Evolutionary conservation across 2,329 filamentous ascomycete species (phyloP).

Genomic region (Ophiostoma ulmi): DNA sequence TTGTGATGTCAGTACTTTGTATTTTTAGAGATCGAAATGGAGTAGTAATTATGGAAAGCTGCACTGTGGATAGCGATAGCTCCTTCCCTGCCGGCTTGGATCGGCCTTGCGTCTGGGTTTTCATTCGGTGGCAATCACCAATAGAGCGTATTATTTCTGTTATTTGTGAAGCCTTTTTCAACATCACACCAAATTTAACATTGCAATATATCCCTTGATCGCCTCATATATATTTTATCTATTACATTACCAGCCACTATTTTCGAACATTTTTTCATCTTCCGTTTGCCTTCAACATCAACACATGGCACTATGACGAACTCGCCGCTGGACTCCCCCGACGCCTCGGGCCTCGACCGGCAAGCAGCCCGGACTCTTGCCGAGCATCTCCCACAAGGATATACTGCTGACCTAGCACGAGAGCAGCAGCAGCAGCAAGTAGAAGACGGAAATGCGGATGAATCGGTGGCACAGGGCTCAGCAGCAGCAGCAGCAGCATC

Average conservation of each 20-base stretch:
- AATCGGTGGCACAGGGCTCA: neutral
- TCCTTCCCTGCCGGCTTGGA: constrained; percentile 7
- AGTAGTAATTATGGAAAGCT: too few relatives aligned
- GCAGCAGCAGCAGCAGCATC: neutral
- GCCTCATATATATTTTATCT: neutral
- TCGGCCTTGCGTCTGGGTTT: constrained; percentile 10
- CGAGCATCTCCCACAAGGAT: constrained; percentile 35
- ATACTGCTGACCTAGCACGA: constrained; percentile 33
- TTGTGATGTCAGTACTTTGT: constrained; percentile 7
- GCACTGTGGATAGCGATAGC: constrained; percentile 8
- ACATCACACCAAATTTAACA: neutral
- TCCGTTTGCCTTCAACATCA: neutral
- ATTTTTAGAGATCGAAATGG: neutral
- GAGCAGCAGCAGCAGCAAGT: constrained; percentile 4
- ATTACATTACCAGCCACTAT: neutral
- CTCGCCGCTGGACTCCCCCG: constrained; percentile 20
- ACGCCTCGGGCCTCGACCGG: constrained; percentile 19
- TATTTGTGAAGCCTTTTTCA: neutral
- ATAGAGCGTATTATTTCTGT: neutral
- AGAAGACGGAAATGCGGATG: neutral
- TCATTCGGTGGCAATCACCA: constrained; percentile 6
- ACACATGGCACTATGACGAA: constrained; percentile 23
- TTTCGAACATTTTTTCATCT: neutral
- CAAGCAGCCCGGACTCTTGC: constrained; percentile 30
- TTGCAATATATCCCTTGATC: neutral